Percentiles rank a stretch among this genome's conserved stretches.
Conservation (phyloP, 352 stramenopile genomes). For the Lagenidium sp. region DNA sequence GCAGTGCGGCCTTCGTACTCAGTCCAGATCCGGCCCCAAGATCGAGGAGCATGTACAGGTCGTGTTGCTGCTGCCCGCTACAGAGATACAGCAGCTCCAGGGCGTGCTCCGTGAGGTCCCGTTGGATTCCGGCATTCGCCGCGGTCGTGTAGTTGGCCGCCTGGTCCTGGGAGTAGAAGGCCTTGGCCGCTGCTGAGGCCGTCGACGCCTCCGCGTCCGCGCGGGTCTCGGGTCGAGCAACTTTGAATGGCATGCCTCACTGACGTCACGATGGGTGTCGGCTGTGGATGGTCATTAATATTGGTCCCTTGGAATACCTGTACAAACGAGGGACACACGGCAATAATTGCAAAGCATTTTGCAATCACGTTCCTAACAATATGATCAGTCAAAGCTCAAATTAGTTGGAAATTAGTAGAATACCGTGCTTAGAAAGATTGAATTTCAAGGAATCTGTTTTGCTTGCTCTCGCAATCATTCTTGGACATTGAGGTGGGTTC, state of each 20-base stretch:
- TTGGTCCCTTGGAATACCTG: too few species aligned
- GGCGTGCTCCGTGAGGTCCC: conserved; percentile 52
- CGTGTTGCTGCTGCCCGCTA: not conserved
- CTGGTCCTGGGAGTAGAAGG: conserved; percentile 58
- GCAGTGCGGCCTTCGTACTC: conserved; percentile 40
- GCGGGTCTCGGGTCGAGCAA: conserved; percentile 31
- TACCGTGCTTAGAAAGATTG: too few species aligned
- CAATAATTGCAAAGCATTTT: too few species aligned
- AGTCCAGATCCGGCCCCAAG: conserved; percentile 62
- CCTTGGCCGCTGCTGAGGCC: conserved; percentile 26
- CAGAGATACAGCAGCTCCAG: conserved; percentile 38
- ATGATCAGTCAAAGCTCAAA: too few species aligned
- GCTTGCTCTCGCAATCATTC: too few species aligned
- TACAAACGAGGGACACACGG: too few species aligned
- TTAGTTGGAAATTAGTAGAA: too few species aligned
- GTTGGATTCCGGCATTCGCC: conserved; percentile 59
- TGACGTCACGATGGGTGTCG: too few species aligned
- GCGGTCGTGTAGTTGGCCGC: conserved; percentile 60
- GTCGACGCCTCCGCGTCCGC: conserved; percentile 22
- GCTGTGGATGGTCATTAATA: too few species aligned
- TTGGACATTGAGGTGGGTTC: too few species aligned
- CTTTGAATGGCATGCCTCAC: conserved; percentile 68
- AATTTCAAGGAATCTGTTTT: too few species aligned
- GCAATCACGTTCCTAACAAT: too few species aligned
- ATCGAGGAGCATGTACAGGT: conserved; percentile 32